Conservation (phyloP, 1,139 yeast species). For the Schizosaccharomyces versatilis region DNA sequence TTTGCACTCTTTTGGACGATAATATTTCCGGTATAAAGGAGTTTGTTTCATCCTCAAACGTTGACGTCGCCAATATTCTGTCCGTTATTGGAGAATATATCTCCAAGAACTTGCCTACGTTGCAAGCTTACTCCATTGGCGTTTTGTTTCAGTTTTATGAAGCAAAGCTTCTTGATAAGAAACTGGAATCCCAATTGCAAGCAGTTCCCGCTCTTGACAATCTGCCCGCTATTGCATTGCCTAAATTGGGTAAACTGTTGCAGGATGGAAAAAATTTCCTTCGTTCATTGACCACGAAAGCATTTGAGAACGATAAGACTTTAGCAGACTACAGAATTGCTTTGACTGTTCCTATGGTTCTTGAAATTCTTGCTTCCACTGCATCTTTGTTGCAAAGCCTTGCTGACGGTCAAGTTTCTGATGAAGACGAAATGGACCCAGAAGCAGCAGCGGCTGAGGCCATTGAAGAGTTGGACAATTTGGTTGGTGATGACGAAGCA, state of each 20-base stretch:
- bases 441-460: slow-evolving; percentile 9
- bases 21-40: background rate
- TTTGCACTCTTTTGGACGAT: slow-evolving; percentile 12
- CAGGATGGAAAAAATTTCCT: background rate
- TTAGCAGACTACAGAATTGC: background rate
- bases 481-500: slow-evolving; percentile 9
- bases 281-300: background rate
- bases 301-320: background rate
- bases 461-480: slow-evolving; percentile 9
- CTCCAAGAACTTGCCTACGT: background rate
- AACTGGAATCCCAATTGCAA: background rate
- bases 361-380: background rate
- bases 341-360: background rate
- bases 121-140: background rate
- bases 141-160: background rate
- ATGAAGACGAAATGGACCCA: slow-evolving; percentile 9
- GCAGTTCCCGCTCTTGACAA: background rate
- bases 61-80: background rate
- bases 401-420: slow-evolving; percentile 1
- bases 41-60: background rate
- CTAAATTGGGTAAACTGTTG: background rate
- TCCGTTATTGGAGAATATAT: background rate
- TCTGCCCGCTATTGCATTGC: background rate
- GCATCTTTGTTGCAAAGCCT: background rate
- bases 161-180: background rate